Evolutionary conservation across 2,329 filamentous ascomycete genomes (phyloP), one percentile per base, ranked within the genome.

Genomic region (Exophiala calicioides): DNA sequence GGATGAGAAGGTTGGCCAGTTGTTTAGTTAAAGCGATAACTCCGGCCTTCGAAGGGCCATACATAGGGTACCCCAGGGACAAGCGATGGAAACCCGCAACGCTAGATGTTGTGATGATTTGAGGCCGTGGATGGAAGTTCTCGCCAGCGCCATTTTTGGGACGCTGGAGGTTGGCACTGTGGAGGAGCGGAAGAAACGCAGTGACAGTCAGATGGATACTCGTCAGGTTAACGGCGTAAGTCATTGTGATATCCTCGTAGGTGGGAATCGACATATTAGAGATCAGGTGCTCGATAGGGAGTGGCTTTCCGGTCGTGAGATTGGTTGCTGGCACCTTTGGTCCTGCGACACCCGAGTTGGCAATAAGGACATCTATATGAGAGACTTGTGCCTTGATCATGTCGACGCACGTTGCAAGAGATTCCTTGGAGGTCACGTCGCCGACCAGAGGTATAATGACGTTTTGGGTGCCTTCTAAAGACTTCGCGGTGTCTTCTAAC

Each of bases 11-110:
- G 2, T 73, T 77, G 0, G 72, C 63, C n/a, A 78, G 61, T 59
- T 68, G 66, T 60, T 78, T 78, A 20, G 74, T 68, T 47, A 78
- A 52, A 52, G 76, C 71, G 1, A 67, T 76, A 3, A 67, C 64
- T 0, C 68, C 74, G 1, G 74, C 71, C 57, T 79, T 79, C 34
- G 15, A 24, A 13, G 40, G 54, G 13, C 63, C 69, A 56, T 76
- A 77, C 1, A 72, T 68, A 45, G 69, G 68, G 32, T 67, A 36
- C 16, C 58, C 61, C 0, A 62, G 57, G 7, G 68, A 61, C 5
- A 55, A 53, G 3, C 72, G 61, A 37, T 60, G 66, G 52, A 67
- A 74, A 1, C 69, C 72, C 0, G 67, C 73, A 36, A 75, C 70
- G 5, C 69, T 73, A 27, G 65, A 67, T 1, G 72, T 76, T 21